phyloP scores from a whole-genome alignment of 495 filamentous ascomycete species.

The Xylaria curta region DNA sequence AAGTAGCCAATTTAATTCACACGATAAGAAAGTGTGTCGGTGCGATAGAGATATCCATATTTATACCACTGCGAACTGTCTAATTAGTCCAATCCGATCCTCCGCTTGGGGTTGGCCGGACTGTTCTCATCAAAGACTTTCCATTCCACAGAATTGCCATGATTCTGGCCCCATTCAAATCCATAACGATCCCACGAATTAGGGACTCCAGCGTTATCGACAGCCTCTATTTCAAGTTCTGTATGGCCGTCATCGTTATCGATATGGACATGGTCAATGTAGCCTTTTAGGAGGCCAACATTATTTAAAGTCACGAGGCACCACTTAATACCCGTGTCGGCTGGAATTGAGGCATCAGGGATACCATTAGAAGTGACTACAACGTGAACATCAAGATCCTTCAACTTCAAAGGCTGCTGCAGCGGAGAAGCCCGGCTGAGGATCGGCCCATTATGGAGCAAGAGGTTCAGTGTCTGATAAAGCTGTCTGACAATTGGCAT shows the following conservation, averaged over 20 bases:
- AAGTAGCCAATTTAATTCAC: too few species aligned
- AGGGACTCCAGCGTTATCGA: background rate
- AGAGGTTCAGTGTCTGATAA: constrained; percentile 13
- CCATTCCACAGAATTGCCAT: background rate
- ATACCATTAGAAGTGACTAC: background rate
- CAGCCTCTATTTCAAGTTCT: background rate
- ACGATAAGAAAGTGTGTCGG: background rate
- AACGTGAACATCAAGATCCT: background rate
- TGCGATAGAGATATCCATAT: background rate
- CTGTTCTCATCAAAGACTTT: background rate
- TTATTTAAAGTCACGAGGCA: background rate
- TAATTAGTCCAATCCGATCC: background rate
- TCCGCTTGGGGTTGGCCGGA: constrained; percentile 7
- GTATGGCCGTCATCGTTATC: background rate
- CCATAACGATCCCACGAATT: background rate
- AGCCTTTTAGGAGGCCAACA: constrained; percentile 1
- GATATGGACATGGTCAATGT: background rate
- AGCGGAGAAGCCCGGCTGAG: constrained; percentile 2
- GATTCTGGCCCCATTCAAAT: background rate
- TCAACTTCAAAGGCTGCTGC: background rate
- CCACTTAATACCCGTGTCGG: background rate
- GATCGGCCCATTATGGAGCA: constrained; percentile 14
- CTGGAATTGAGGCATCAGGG: background rate
- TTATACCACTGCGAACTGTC: background rate
- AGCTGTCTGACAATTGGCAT: constrained; percentile 7